Conservation (phyloP, 129 eudicot species). For the Pseudognaphalium luteoalbum region DNA sequence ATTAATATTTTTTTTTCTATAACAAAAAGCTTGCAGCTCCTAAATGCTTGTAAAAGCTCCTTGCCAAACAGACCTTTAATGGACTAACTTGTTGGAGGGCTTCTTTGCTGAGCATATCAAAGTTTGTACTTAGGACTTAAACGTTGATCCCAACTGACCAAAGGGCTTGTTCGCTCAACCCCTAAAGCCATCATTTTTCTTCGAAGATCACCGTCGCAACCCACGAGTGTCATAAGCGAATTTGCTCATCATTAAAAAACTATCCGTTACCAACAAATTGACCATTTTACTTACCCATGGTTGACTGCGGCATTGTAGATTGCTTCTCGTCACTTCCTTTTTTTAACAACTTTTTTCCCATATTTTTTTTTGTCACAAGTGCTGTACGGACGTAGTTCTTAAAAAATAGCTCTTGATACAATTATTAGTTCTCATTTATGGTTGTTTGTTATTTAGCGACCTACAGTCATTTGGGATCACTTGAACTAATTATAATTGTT, state of each 20-base stretch:
- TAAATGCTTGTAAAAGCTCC: no score
- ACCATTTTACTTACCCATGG: not conserved
- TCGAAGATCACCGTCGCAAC: not conserved
- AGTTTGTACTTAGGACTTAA: not conserved
- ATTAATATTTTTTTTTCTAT: no score
- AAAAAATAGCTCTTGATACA: not conserved
- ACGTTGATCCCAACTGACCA: not conserved
- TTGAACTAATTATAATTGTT: not conserved
- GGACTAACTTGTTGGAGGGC: not conserved
- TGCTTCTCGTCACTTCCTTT: not conserved
- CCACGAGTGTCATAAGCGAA: not conserved
- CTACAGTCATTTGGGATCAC: not conserved
- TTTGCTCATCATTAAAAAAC: not conserved
- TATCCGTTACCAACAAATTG: not conserved
- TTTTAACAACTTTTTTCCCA: not conserved
- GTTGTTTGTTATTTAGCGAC: not conserved
- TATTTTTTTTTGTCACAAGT: not conserved
- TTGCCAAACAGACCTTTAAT: no score
- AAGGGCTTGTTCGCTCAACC: not conserved
- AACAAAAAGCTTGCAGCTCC: no score
- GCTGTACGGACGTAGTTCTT: not conserved
- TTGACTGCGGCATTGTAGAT: not conserved
- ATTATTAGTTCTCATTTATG: not conserved
- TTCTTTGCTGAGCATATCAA: not conserved
- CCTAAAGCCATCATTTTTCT: not conserved